Percentiles rank a stretch among this genome's conserved stretches.
Conservation (phyloP, 352 stramenopile genomes). For the Globisporangium iwayamae region DNA sequence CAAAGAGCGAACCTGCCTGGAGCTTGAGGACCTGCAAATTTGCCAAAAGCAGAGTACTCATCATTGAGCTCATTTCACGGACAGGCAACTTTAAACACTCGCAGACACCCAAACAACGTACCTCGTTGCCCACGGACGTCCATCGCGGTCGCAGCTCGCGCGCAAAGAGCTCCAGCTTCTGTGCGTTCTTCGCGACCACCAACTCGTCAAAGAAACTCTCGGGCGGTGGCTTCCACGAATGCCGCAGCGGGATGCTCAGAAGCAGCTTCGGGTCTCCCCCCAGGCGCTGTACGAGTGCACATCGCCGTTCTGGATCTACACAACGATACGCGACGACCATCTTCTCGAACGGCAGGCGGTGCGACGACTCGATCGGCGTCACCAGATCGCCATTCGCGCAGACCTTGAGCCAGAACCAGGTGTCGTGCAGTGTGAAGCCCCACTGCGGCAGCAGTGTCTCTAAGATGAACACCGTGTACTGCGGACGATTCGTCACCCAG, state of each 20-base stretch:
- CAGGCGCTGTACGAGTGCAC: slow-evolving; percentile 24
- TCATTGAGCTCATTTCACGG: not conserved
- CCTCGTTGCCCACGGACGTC: slow-evolving; percentile 67
- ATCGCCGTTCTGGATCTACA: slow-evolving; percentile 8
- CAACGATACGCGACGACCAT: slow-evolving; percentile 54
- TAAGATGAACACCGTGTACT: slow-evolving; percentile 54
- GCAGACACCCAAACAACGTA: not conserved
- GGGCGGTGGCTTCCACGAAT: slow-evolving; percentile 76
- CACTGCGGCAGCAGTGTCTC: slow-evolving; percentile 51
- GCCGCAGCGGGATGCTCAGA: slow-evolving; percentile 60
- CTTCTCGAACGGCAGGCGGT: slow-evolving; percentile 66
- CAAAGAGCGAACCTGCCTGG: slow-evolving; percentile 25
- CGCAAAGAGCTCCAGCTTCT: slow-evolving; percentile 63
- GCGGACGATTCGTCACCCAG: slow-evolving; percentile 73
- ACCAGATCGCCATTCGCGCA: slow-evolving; percentile 51
- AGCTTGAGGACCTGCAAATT: slow-evolving; percentile 53
- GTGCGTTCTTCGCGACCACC: slow-evolving; percentile 1
- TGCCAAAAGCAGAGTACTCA: not conserved
- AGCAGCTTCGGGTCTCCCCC: slow-evolving; percentile 37
- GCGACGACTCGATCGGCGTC: slow-evolving; percentile 51
- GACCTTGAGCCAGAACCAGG: slow-evolving; percentile 79
- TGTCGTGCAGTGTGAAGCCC: slow-evolving; percentile 56
- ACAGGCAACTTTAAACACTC: not conserved
- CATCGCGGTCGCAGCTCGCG: slow-evolving; percentile 58
- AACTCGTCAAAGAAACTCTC: slow-evolving; percentile 47